phyloP scores from a whole-genome alignment of 2,329 filamentous ascomycete genomes.

The Ophiosphaerella herpotricha region DNA sequence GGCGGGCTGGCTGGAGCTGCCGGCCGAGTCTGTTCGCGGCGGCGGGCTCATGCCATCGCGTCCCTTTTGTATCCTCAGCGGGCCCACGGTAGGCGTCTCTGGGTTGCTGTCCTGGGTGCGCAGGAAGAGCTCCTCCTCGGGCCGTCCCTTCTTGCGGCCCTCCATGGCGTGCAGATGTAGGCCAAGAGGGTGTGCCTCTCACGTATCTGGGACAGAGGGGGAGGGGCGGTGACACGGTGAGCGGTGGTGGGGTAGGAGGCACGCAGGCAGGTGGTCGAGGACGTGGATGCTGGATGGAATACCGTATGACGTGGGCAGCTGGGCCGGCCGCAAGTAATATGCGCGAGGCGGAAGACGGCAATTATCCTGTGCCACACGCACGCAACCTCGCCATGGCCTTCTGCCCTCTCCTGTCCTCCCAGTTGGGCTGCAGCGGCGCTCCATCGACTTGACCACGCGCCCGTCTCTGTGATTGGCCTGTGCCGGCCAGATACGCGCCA shows the following conservation, averaged over 20 bases:
- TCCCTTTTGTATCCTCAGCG: constrained; percentile 78
- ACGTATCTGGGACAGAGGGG: too few species aligned
- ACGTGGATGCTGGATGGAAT: too few species aligned
- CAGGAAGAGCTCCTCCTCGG: constrained; percentile 85
- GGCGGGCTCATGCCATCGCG: constrained; percentile 61
- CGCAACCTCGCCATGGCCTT: constrained; percentile 23
- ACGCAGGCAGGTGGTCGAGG: not conserved
- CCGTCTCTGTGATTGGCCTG: constrained; percentile 28
- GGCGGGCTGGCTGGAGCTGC: constrained; percentile 57
- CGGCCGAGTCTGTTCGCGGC: constrained; percentile 65
- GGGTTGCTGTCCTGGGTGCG: constrained; percentile 47
- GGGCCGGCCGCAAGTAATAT: too few species aligned
- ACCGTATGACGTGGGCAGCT: too few species aligned
- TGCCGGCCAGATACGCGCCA: constrained; percentile 30
- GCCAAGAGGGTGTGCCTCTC: too few species aligned
- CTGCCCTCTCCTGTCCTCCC: constrained; percentile 8
- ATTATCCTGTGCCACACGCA: constrained; percentile 16
- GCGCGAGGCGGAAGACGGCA: constrained; percentile 9
- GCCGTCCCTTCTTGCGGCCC: constrained; percentile 64
- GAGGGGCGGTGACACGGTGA: not conserved
- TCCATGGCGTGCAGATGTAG: constrained; percentile 41
- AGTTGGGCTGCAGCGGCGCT: constrained; percentile 32
- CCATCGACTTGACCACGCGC: constrained; percentile 15
- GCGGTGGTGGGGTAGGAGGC: not conserved
- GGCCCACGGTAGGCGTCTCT: constrained; percentile 80